Base-by-base conservation (phyloP, 306 rosid species). In the Medicago lupulina region DNA sequence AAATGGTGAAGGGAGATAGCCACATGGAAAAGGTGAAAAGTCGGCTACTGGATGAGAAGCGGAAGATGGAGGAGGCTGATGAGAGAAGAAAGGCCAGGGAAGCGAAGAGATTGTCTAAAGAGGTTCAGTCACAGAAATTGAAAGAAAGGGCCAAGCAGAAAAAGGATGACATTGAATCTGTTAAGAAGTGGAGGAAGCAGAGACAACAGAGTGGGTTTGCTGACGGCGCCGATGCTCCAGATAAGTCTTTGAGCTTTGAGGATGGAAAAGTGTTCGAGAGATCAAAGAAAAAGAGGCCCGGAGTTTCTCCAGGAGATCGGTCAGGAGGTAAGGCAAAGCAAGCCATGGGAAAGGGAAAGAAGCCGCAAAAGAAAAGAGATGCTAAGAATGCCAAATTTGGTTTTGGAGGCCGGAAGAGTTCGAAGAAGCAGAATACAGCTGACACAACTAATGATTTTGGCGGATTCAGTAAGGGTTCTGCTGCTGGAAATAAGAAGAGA, bases 151-250 rank as follows among this genome's bases (percentile, higher is more conserved):
- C 96, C 57, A 91, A 93, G 89, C 92, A 89, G 92, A 93, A 91
- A 71, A 93, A 89, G 82, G 92, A 91, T 1, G 92, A 88, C 7
- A 89, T 93, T 5, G 97, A 91, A 73, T 89, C 98, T 67, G 98
- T 93, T 76, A 91, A 93, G 87, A 91, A 89, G 79, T 93, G 98
- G 98, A 89, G 98, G 90, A 91, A 93, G 81, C 96, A 93, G 83
- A 91, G 98, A 80, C 97, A 93, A 57, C 89, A 86, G 80, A 91
- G 91, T 5, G 97, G 97, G 47, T 89, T 91, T 83, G 85, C 98
- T 11, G 90, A 83, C 10, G 23, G 23, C 23, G 23, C 23, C 23
- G 85, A 82, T 57, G 91, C 76, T 67, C 82, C 63, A 0, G 91
- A 84, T 68, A 51, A 79, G 64, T 80, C 76, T 63, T 87, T 86